Percentiles rank a stretch among this genome's conserved stretches.
Evolutionary conservation across 306 rosid genomes (phyloP).

Genomic region (Mucuna pruriens): DNA sequence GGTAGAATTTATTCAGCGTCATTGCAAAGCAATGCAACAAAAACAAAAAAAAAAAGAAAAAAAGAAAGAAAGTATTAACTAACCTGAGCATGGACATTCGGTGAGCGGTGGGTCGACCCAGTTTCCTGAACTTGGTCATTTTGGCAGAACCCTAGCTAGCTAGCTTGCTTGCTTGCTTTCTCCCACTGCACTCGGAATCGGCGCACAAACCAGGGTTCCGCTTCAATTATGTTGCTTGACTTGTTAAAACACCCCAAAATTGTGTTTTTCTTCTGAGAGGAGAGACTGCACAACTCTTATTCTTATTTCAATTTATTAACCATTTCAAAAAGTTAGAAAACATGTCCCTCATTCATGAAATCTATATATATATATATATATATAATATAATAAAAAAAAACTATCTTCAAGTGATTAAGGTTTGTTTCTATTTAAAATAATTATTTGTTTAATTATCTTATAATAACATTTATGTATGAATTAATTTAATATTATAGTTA

Average conservation of each 20-base stretch:
- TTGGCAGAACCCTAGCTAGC: conserved; percentile 24
- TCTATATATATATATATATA: too few species aligned
- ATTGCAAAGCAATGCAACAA: background rate
- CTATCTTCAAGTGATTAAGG: too few species aligned
- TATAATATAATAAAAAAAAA: too few species aligned
- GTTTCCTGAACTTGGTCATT: conserved; percentile 94
- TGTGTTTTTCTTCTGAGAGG: too few species aligned
- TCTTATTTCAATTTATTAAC: too few species aligned
- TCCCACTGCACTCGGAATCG: background rate
- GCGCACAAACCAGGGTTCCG: background rate
- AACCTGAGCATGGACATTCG: conserved; percentile 94
- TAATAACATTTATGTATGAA: too few species aligned
- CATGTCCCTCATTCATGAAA: too few species aligned
- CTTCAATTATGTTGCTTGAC: background rate
- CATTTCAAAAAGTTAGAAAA: too few species aligned
- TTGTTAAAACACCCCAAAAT: background rate
- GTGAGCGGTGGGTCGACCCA: conserved; percentile 71
- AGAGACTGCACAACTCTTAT: too few species aligned
- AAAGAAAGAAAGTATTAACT: background rate
- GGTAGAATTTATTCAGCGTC: background rate
- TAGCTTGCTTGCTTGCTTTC: background rate
- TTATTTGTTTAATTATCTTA: too few species aligned
- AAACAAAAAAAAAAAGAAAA: background rate
- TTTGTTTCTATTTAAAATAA: too few species aligned
- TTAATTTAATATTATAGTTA: too few species aligned